Base-by-base conservation (phyloP, 2,329 filamentous ascomycete species). In the Colletotrichum somersetense region DNA sequence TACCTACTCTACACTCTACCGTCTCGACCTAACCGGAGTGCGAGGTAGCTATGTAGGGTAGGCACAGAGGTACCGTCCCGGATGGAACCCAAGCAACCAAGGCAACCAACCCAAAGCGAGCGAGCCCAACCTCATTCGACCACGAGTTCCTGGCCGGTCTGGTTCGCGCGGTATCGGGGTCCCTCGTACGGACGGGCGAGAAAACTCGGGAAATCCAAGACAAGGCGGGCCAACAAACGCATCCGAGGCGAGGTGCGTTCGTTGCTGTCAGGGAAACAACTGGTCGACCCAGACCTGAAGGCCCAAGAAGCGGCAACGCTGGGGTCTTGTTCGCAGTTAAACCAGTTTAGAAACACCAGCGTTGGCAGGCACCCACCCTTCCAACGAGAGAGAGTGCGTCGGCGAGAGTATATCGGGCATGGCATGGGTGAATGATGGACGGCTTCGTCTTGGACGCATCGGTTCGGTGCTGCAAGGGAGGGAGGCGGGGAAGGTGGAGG, bases 201-300 rank as follows among this genome's bases (percentile, higher is more conserved):
- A 50, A 48, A 26, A 26, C 26, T 67, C 48, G 67, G 56, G 1
- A 46, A 46, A 4, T 46, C 44, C 48, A 71, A 67, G 61, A 50
- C 67, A 57, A 38, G 62, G 55, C 38, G 12, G 35, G 33, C n/a
- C 38, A 52, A 16, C 48, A 46, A 46, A 46, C 44, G 44, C 44
- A n/a, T 18, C 8, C 63, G 23, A 67, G 56, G 62, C 40, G 63
- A 67, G 62, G 38, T 62, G 67, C 26, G 26, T 26, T 26, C 56
- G 40, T 48, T 48, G 44, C 18, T 10, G 44, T 46, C 16, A 58
- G n/a, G 40, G 16, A 20, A 48, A 1, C 3, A 26, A 48, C 46
- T 38, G 53, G 23, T 46, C 12, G 16, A 23, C n/a, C 63, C 30
- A 66, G 23, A 20, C 33, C 26, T 18, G 30, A 26, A 38, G 18